These are phyloP conservation scores for Xylaria scruposa DNA, from an alignment of 495 filamentous ascomycete genomes.

Conservation along the genomic window DNA sequence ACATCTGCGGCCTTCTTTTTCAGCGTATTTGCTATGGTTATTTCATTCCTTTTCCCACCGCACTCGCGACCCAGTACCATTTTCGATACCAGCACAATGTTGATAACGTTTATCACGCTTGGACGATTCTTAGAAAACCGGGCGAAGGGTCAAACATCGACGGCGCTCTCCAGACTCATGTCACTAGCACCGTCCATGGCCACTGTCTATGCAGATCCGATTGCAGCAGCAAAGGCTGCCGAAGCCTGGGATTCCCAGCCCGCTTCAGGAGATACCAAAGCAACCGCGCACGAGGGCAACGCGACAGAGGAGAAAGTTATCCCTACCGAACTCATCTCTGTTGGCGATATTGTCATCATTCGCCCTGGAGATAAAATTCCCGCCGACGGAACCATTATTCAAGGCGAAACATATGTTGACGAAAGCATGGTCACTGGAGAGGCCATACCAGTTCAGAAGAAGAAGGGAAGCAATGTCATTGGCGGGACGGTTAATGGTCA, in stretches of 20 bases:
- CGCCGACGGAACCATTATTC: constrained; percentile 85
- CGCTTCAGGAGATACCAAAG: constrained; percentile 50
- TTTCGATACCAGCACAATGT: constrained; percentile 98
- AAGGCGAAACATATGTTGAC: constrained; percentile 91
- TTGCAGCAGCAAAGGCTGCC: constrained; percentile 87
- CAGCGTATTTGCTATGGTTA: constrained; percentile 85
- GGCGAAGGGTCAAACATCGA: constrained; percentile 96
- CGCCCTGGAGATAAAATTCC: constrained; percentile 96
- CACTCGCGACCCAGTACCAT: constrained; percentile 83
- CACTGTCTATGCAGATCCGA: constrained; percentile 96
- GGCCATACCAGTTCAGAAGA: constrained; percentile 89
- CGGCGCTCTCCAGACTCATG: constrained; percentile 94
- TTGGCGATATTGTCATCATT: constrained; percentile 91
- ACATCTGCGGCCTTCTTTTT: constrained; percentile 99
- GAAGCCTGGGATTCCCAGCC: constrained; percentile 70
- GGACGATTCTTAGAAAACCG: constrained; percentile 93
- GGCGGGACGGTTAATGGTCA: constrained; percentile 97
- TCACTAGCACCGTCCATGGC: constrained; percentile 95
- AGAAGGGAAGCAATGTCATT: constrained; percentile 77
- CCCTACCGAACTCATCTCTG: constrained; percentile 92
- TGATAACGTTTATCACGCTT: constrained; percentile 94
- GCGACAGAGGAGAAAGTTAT: constrained; percentile 81
- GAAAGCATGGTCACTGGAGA: constrained; percentile 99
- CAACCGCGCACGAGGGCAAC: constrained; percentile 54
- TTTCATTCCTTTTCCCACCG: constrained; percentile 72